Conservation (phyloP, 2,329 filamentous ascomycete species). For the Cercospora brassicicola region DNA sequence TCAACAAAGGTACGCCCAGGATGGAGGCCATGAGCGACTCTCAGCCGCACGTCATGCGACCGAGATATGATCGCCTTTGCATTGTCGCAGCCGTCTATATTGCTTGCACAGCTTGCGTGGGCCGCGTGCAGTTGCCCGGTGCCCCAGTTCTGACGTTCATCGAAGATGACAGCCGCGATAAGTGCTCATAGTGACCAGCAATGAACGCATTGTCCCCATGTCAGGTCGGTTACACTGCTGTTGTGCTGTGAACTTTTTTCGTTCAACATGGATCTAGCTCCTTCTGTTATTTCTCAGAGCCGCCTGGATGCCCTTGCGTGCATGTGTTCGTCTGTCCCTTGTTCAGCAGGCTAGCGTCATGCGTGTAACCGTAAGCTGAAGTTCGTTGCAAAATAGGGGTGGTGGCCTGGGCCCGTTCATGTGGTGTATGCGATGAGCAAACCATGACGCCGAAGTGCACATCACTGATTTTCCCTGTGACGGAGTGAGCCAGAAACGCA, state of each 20-base stretch:
- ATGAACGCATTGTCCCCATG: neutral
- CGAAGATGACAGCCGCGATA: neutral
- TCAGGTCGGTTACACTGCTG: neutral
- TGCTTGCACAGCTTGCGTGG: neutral
- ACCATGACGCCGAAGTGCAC: neutral
- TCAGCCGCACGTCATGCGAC: neutral
- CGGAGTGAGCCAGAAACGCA: neutral
- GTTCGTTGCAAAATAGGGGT: neutral
- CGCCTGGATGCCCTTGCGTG: neutral
- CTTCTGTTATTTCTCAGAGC: neutral
- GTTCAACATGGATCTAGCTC: neutral
- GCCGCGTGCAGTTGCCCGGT: neutral
- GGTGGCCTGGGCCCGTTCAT: neutral
- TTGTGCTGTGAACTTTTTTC: neutral
- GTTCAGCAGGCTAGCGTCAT: neutral
- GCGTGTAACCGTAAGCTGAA: neutral
- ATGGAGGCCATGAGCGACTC: neutral
- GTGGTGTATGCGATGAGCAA: neutral
- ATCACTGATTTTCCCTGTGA: neutral
- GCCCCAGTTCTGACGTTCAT: neutral
- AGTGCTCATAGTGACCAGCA: neutral
- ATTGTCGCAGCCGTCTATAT: neutral
- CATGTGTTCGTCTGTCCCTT: neutral
- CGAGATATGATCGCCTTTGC: neutral
- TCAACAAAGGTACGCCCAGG: neutral